Conservation (phyloP, 768 basidiomycete genomes). For the Rhizopogon vinicolor region DNA sequence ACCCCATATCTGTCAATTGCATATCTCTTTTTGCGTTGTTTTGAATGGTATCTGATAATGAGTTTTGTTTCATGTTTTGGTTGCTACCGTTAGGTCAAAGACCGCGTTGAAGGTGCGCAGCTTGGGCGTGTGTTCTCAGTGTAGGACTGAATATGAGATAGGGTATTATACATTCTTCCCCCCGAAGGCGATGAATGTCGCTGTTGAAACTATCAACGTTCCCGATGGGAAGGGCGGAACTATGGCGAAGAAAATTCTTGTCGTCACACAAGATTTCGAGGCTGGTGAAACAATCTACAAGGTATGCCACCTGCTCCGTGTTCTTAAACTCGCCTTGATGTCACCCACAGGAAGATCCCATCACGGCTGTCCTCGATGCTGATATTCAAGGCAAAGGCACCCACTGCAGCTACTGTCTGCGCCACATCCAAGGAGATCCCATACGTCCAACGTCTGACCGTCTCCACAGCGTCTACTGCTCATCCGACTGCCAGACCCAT, state of each 20-base stretch:
- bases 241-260: slow-evolving; percentile 46
- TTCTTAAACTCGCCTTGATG: slow-evolving; percentile 1
- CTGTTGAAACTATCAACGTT: slow-evolving; percentile 38
- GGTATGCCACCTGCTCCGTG: slow-evolving; percentile 30
- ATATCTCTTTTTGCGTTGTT: slow-evolving; percentile 14
- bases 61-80: slow-evolving; percentile 28
- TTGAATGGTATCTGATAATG: slow-evolving; percentile 51
- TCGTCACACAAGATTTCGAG: slow-evolving; percentile 62
- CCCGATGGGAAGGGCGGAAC: slow-evolving; percentile 15
- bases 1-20: slow-evolving; percentile 11
- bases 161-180: slow-evolving; percentile 80
- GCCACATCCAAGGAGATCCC: slow-evolving; percentile 44
- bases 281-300: slow-evolving; percentile 76
- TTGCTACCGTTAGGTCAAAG: slow-evolving; percentile 46
- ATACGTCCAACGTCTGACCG: slow-evolving; percentile 46
- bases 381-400: slow-evolving; percentile 67
- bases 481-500: slow-evolving; percentile 54
- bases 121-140: slow-evolving; percentile 2
- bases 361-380: slow-evolving; percentile 64
- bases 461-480: slow-evolving; percentile 66
- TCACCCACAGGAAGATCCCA: slow-evolving; percentile 61
- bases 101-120: slow-evolving; percentile 72
- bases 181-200: slow-evolving; percentile 64
- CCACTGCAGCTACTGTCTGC: slow-evolving; percentile 73
- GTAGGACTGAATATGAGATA: slow-evolving; percentile 27